Conservation (phyloP, 768 basidiomycete genomes). For the Leucocoprinus sp. region DNA sequence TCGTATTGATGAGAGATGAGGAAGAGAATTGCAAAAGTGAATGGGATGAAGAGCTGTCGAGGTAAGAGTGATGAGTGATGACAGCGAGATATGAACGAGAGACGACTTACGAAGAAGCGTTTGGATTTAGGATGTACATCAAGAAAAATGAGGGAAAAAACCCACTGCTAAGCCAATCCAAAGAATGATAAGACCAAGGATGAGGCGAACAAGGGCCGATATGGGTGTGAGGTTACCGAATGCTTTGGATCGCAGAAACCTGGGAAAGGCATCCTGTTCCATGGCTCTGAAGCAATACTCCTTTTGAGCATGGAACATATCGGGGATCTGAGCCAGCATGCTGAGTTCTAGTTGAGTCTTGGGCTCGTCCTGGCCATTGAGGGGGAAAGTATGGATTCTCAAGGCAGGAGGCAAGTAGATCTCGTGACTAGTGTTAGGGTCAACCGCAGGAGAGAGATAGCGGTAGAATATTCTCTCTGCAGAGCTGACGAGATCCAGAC, state of each 20-base stretch:
- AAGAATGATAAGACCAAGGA: constrained; percentile 74
- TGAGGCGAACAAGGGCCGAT: constrained; percentile 78
- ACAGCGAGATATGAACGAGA: constrained; percentile 2
- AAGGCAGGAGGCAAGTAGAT: constrained; percentile 94
- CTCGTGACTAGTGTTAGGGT: constrained; percentile 88
- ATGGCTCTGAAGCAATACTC: constrained; percentile 95
- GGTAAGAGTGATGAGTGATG: constrained; percentile 12
- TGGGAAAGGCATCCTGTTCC: constrained; percentile 91
- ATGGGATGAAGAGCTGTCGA: constrained; percentile 85
- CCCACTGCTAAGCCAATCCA: constrained; percentile 94
- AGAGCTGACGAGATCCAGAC: constrained; percentile 81
- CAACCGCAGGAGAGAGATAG: constrained; percentile 79
- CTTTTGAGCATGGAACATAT: constrained; percentile 96
- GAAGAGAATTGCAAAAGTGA: constrained; percentile 81
- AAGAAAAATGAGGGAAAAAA: constrained; percentile 88
- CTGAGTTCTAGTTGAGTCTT: constrained; percentile 58
- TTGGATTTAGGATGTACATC: constrained; percentile 89
- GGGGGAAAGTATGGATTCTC: constrained; percentile 85
- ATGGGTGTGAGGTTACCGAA: constrained; percentile 95
- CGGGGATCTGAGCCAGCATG: constrained; percentile 84
- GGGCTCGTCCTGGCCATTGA: constrained; percentile 68
- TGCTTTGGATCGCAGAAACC: constrained; percentile 95
- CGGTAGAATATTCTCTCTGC: constrained; percentile 96
- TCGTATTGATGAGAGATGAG: constrained; percentile 96
- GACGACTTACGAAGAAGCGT: constrained; percentile 81